Evolutionary conservation across 2,329 filamentous ascomycete genomes (phyloP).

Genomic region (Paraconiothyrium sp.): DNA sequence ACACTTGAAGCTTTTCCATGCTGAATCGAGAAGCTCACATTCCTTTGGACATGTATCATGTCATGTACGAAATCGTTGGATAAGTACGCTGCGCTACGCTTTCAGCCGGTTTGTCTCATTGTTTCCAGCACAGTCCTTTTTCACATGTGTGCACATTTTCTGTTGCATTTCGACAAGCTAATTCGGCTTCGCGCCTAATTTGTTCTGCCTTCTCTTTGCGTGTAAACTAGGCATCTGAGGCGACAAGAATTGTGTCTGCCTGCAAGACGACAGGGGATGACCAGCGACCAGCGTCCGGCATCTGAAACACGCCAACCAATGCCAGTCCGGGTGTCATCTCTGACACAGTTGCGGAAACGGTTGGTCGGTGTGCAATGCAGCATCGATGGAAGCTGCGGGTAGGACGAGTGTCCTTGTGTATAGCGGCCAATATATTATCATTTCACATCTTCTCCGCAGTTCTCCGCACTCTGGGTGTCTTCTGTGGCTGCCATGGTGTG

Average conservation of each 20-base stretch:
- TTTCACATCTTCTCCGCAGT: slow-evolving; percentile 14
- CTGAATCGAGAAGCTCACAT: slow-evolving; percentile 1
- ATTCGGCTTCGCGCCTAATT: slow-evolving; percentile 2
- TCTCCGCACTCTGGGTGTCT: background rate
- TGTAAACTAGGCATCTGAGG: slow-evolving; percentile 5
- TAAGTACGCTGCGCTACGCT: background rate
- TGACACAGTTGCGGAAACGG: slow-evolving; percentile 15
- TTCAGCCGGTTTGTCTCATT: slow-evolving; percentile 8
- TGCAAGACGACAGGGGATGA: background rate
- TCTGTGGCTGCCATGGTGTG: slow-evolving; percentile 1
- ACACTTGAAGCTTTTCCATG: background rate
- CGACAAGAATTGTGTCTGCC: slow-evolving; percentile 15
- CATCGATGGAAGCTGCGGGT: background rate
- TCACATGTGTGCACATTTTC: background rate
- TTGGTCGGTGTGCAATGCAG: slow-evolving; percentile 16
- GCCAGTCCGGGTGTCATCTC: slow-evolving; percentile 17
- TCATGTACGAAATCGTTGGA: slow-evolving; percentile 12
- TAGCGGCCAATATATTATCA: slow-evolving; percentile 15
- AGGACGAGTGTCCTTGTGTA: slow-evolving; percentile 1
- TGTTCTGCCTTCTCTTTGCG: slow-evolving; percentile 1
- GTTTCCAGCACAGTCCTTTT: slow-evolving; percentile 1
- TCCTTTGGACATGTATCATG: slow-evolving; percentile 13
- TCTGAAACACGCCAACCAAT: slow-evolving; percentile 24
- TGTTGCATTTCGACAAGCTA: slow-evolving; percentile 1
- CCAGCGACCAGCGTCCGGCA: slow-evolving; percentile 6